phyloP scores from a whole-genome alignment of 257 asterid species.

The Solanum boliviense region DNA sequence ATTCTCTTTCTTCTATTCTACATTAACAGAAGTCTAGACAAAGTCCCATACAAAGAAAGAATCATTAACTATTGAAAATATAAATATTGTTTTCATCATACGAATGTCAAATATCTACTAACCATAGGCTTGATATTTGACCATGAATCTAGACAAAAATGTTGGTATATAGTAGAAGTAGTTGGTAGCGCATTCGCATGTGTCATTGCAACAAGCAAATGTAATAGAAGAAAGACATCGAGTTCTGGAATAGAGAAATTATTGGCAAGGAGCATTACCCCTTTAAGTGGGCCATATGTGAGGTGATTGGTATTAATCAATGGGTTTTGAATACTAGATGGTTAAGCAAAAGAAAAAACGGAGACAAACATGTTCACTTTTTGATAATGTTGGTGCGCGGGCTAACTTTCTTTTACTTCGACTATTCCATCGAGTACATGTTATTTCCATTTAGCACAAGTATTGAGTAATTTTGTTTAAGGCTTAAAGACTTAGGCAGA shows the following conservation, averaged over 20 bases:
- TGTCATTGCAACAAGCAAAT: neutral
- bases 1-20: neutral
- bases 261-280: neutral
- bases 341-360: neutral
- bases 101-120: neutral
- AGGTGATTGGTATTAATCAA: neutral
- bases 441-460: neutral
- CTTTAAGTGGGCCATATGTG: neutral
- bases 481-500: neutral
- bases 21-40: neutral
- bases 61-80: neutral
- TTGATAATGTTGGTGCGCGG: neutral
- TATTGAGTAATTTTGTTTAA: neutral
- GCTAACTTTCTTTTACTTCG: neutral
- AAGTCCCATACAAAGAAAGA: neutral
- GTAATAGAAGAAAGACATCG: neutral
- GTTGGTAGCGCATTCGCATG: neutral
- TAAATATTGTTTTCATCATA: neutral
- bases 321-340: neutral
- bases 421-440: neutral
- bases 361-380: neutral
- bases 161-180: neutral
- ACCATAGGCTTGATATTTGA: neutral
- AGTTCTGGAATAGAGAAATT: neutral
- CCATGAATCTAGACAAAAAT: neutral